Evolutionary conservation across 2,329 filamentous ascomycete species (phyloP).

Genomic region (Dothistroma pini): DNA sequence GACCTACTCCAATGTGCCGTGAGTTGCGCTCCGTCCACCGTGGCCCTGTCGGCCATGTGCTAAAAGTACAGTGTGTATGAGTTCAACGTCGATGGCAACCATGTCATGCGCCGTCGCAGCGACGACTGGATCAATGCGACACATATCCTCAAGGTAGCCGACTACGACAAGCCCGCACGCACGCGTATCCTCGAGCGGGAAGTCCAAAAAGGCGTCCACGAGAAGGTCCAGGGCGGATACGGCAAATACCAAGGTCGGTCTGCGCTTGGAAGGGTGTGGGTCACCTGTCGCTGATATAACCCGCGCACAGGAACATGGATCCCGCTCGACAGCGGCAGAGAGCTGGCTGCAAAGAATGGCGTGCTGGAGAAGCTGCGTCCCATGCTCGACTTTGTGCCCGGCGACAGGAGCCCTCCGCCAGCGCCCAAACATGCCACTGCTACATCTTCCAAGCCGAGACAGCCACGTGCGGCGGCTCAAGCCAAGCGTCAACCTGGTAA

Average conservation of each 20-base stretch:
- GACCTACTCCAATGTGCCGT: conserved; percentile 54
- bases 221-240: conserved; percentile 97
- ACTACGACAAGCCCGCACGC: conserved; percentile 93
- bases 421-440: conserved; percentile 82
- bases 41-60: conserved; percentile 3
- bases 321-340: conserved; percentile 74
- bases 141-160: conserved; percentile 94
- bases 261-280: no score
- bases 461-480: conserved; percentile 50
- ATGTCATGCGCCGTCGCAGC: conserved; percentile 91
- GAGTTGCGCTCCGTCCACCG: neutral
- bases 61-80: conserved; percentile 47
- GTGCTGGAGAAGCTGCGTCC: conserved; percentile 76
- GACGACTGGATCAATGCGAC: conserved; percentile 99
- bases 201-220: conserved; percentile 92
- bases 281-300: neutral
- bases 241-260: conserved; percentile 89
- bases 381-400: conserved; percentile 86
- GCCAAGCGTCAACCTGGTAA: conserved; percentile 24
- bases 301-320: conserved; percentile 81
- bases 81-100: conserved; percentile 78
- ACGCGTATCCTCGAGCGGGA: conserved; percentile 94
- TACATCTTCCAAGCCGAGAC: conserved; percentile 72
- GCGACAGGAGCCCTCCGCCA: conserved; percentile 83
- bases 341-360: conserved; percentile 81